Percentiles rank a stretch among this genome's conserved stretches.
Conservation (phyloP, 306 rosid species). For the Prunus salicina region DNA sequence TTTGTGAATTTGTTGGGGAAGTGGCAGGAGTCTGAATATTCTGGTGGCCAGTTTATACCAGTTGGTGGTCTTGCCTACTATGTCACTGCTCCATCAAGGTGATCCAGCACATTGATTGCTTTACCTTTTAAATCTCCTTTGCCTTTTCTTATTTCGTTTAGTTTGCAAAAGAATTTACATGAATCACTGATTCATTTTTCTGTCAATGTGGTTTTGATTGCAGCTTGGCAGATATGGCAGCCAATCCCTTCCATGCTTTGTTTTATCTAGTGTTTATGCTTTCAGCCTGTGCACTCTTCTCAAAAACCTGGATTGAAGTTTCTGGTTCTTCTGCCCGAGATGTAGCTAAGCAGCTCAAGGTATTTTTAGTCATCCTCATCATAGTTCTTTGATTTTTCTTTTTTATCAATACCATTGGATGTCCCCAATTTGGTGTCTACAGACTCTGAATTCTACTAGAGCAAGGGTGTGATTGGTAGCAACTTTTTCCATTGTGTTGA, state of each 20-base stretch:
- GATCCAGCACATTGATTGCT: not conserved
- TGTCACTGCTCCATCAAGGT: slow-evolving; percentile 92
- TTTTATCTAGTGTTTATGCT: slow-evolving; percentile 87
- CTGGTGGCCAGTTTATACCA: slow-evolving; percentile 77
- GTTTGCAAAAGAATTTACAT: not conserved
- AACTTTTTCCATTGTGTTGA: not conserved
- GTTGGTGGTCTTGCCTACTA: slow-evolving; percentile 96
- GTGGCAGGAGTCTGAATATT: slow-evolving; percentile 95
- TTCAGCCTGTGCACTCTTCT: slow-evolving; percentile 86
- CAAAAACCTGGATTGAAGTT: slow-evolving; percentile 98
- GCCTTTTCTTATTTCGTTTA: not conserved
- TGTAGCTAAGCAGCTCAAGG: slow-evolving; percentile 94
- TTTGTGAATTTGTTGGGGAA: slow-evolving; percentile 78
- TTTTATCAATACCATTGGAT: not conserved
- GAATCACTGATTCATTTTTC: not conserved
- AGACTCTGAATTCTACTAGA: not conserved
- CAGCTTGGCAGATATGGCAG: slow-evolving; percentile 97
- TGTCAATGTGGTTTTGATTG: slow-evolving; percentile 7
- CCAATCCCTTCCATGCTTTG: slow-evolving; percentile 91
- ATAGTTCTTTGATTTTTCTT: not conserved
- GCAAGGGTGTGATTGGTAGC: not conserved
- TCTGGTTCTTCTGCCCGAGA: slow-evolving; percentile 93
- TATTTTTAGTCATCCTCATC: slow-evolving; percentile 8
- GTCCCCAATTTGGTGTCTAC: not conserved
- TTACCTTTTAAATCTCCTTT: not conserved